phyloP scores from a whole-genome alignment of 225 moss, liverwort and hornwort species.

The Straminergon stramineum region DNA sequence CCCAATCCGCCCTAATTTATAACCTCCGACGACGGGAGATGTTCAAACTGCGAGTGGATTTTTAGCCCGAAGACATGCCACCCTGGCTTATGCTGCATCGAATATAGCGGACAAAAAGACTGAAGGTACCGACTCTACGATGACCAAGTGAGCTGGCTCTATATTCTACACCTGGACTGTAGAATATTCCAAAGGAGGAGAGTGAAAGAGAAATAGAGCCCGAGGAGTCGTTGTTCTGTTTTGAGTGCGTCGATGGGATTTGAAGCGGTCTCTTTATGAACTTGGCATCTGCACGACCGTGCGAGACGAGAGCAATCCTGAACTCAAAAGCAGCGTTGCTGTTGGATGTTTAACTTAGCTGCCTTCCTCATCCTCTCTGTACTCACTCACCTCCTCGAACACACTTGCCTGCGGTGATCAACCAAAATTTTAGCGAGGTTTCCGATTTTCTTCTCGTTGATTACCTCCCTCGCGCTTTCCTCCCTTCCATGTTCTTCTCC shows the following conservation, averaged over 20 bases:
- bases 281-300: background rate
- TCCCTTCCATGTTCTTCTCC: background rate
- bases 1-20: background rate
- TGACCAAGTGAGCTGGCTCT: background rate
- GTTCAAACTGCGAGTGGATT: background rate
- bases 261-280: background rate
- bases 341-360: background rate
- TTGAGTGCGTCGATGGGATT: background rate
- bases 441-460: background rate
- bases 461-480: background rate
- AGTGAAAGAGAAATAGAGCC: background rate
- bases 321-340: background rate
- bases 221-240: background rate
- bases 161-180: background rate
- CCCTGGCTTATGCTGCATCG: background rate
- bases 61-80: background rate
- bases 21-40: background rate
- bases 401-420: background rate
- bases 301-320: background rate
- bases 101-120: background rate
- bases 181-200: background rate
- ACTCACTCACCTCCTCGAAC: background rate
- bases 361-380: background rate
- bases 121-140: conserved; percentile 1
- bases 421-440: background rate